Evolutionary conservation across 495 filamentous ascomycete genomes (phyloP).

Genomic region (Parathielavia hyrcaniae): DNA sequence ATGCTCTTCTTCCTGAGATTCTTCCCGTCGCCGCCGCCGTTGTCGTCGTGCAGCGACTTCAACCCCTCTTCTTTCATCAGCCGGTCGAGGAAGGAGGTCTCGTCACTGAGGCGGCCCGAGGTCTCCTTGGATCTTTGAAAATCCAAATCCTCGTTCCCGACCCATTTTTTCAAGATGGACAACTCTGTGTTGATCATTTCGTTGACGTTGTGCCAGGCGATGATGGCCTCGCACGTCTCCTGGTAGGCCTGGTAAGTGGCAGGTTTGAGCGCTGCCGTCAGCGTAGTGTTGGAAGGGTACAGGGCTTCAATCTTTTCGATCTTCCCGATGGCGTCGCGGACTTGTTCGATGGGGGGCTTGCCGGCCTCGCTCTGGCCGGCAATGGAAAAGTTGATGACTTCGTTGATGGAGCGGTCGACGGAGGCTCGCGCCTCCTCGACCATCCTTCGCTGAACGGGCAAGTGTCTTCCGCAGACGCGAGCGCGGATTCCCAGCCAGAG

Average conservation of each 20-base stretch:
- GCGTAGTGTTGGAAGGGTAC: slow-evolving; percentile 69
- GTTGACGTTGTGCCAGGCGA: slow-evolving; percentile 97
- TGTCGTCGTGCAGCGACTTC: slow-evolving; percentile 78
- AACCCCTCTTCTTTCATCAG: slow-evolving; percentile 96
- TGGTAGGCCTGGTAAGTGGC: slow-evolving; percentile 66
- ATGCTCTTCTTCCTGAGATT: slow-evolving; percentile 61
- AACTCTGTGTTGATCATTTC: slow-evolving; percentile 93
- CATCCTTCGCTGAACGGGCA: slow-evolving; percentile 74
- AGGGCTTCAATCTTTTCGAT: slow-evolving; percentile 80
- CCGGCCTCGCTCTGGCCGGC: slow-evolving; percentile 89
- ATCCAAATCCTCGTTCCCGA: slow-evolving; percentile 90
- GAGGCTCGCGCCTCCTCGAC: slow-evolving; percentile 69
- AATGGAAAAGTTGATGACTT: slow-evolving; percentile 86
- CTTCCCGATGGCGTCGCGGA: slow-evolving; percentile 78
- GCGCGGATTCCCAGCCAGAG: slow-evolving; percentile 87
- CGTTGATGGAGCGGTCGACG: slow-evolving; percentile 68
- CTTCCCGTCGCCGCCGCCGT: slow-evolving; percentile 33
- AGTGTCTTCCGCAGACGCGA: slow-evolving; percentile 70
- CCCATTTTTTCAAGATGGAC: slow-evolving; percentile 85
- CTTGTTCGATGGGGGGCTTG: slow-evolving; percentile 77
- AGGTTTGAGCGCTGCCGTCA: slow-evolving; percentile 64
- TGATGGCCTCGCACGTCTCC: slow-evolving; percentile 76
- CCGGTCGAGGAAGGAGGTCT: slow-evolving; percentile 90
- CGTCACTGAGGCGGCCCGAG: slow-evolving; percentile 66
- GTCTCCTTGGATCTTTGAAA: slow-evolving; percentile 62